Evolutionary conservation across 257 asterid genomes (phyloP).

Genomic region (Solanum dulcamara): DNA sequence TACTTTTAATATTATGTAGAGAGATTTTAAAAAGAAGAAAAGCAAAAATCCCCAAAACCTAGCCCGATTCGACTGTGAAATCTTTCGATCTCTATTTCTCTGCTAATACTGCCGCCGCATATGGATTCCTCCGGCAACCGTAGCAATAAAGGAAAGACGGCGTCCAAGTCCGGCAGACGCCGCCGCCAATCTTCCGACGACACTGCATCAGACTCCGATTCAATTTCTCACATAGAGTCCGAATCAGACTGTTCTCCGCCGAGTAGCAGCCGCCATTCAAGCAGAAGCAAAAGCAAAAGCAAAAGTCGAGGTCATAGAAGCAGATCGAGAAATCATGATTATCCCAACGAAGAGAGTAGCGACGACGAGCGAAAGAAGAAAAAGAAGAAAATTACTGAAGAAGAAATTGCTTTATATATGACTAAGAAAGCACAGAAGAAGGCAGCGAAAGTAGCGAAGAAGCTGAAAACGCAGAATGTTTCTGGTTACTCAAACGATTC

Average conservation of each 20-base stretch:
- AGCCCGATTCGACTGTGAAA: too few species aligned
- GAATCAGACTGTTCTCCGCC: constrained; percentile 1
- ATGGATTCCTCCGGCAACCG: not conserved
- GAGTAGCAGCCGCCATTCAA: not conserved
- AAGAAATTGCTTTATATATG: constrained; percentile 46
- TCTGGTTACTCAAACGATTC: constrained; percentile 87
- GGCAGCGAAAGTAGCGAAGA: constrained; percentile 64
- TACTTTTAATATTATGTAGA: too few species aligned
- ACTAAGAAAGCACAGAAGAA: constrained; percentile 62
- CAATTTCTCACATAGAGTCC: constrained; percentile 14
- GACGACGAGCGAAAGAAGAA: constrained; percentile 13
- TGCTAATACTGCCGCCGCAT: not conserved
- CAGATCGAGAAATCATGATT: constrained; percentile 12
- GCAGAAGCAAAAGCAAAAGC: not conserved
- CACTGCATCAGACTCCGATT: constrained; percentile 10
- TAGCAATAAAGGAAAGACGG: not conserved
- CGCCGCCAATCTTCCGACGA: not conserved
- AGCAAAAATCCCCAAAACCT: not conserved
- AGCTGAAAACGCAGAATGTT: constrained; percentile 46
- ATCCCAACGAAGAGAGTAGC: constrained; percentile 10
- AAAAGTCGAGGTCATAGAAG: constrained; percentile 11
- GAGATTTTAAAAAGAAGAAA: not conserved
- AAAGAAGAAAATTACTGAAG: constrained; percentile 50
- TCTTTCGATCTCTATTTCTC: too few species aligned
- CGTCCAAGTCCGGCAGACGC: not conserved